Evolutionary conservation across 495 filamentous ascomycete genomes (phyloP).

Genomic region (Penicillium egyptiacum): DNA sequence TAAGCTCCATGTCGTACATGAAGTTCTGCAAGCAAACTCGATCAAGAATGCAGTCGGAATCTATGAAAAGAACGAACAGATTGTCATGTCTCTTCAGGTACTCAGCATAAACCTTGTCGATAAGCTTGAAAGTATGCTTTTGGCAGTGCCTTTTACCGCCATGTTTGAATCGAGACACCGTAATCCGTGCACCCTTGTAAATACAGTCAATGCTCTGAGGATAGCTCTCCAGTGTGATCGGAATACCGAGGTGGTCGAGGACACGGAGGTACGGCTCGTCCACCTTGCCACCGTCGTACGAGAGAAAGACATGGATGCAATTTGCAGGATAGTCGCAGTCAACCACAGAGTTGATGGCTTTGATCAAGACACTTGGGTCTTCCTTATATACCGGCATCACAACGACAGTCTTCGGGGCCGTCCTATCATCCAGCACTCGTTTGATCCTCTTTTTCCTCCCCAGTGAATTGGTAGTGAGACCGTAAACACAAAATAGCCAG

Average conservation of each 20-base stretch:
- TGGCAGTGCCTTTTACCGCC: slow-evolving; percentile 94
- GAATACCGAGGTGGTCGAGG: slow-evolving; percentile 83
- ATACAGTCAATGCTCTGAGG: slow-evolving; percentile 88
- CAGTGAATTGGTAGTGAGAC: slow-evolving; percentile 80
- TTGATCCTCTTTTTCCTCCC: slow-evolving; percentile 82
- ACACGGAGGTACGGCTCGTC: slow-evolving; percentile 89
- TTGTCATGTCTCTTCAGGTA: slow-evolving; percentile 90
- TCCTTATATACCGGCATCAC: slow-evolving; percentile 99
- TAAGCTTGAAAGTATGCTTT: slow-evolving; percentile 90
- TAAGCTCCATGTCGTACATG: slow-evolving; percentile 98
- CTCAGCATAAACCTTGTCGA: slow-evolving; percentile 88
- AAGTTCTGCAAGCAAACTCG: slow-evolving; percentile 94
- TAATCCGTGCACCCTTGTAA: slow-evolving; percentile 80
- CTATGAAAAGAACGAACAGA: slow-evolving; percentile 94
- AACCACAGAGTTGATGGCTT: slow-evolving; percentile 88
- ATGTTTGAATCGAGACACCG: slow-evolving; percentile 89
- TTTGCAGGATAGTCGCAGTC: slow-evolving; percentile 92
- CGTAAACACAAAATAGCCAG: slow-evolving; percentile 91
- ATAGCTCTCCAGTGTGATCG: slow-evolving; percentile 71
- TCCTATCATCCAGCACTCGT: slow-evolving; percentile 75
- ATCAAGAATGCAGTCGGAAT: slow-evolving; percentile 97
- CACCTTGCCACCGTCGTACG: slow-evolving; percentile 87
- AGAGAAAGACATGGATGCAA: slow-evolving; percentile 95
- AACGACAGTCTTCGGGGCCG: slow-evolving; percentile 92
- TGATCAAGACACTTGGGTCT: slow-evolving; percentile 78